Percentiles rank a stretch among this genome's conserved stretches.
Conservation (phyloP, 352 stramenopile species). For the Globisporangium lucens region DNA sequence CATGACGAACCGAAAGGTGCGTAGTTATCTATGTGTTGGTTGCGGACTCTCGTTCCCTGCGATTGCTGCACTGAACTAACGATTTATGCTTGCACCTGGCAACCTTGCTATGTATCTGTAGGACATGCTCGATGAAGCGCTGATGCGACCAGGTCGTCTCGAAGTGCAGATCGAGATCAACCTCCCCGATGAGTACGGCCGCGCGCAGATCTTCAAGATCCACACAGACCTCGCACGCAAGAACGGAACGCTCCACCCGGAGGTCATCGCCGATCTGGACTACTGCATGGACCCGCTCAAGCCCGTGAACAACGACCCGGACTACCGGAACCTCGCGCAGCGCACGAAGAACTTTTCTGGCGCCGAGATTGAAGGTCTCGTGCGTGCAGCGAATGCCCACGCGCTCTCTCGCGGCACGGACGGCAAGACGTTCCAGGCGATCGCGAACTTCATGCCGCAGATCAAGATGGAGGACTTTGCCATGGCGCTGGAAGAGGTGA, state of each 20-base stretch:
- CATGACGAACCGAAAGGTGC: conserved; percentile 99
- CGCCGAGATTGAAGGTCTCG: conserved; percentile 97
- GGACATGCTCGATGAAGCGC: conserved; percentile 94
- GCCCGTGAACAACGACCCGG: conserved; percentile 53
- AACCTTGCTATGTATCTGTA: conserved; percentile 10
- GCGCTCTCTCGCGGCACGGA: conserved; percentile 80
- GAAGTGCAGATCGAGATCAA: conserved; percentile 99
- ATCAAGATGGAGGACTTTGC: conserved; percentile 94
- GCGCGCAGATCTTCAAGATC: conserved; percentile 98
- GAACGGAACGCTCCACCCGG: conserved; percentile 66
- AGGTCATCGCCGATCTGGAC: conserved; percentile 76
- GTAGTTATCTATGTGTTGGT: neutral
- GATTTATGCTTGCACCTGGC: neutral
- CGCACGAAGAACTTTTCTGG: conserved; percentile 99
- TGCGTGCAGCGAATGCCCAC: conserved; percentile 91
- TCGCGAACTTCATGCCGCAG: conserved; percentile 73
- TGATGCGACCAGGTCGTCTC: conserved; percentile 97
- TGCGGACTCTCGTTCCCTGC: neutral
- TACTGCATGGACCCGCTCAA: conserved; percentile 69
- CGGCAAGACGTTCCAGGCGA: conserved; percentile 80
- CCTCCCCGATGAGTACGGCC: conserved; percentile 93
- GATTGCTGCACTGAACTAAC: neutral
- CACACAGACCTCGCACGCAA: conserved; percentile 91
- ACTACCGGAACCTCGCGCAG: conserved; percentile 91
- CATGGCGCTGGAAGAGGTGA: conserved; percentile 93